These are phyloP conservation scores for Podospora fimiseda DNA, from an alignment of 495 filamentous ascomycete genomes.

Conservation along the genomic window DNA sequence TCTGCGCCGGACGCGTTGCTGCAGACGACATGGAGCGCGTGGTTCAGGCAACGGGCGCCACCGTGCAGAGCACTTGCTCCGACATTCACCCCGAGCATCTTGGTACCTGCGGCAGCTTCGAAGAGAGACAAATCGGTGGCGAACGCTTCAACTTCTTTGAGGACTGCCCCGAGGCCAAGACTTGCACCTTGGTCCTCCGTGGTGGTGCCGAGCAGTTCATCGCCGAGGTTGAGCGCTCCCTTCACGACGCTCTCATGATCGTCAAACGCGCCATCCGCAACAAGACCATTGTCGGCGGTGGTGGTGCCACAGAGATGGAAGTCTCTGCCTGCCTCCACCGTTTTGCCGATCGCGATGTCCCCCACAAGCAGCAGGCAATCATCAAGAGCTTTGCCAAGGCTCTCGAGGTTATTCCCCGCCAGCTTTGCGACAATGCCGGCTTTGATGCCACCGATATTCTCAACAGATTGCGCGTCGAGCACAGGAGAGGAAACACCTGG, in stretches of 20 bases:
- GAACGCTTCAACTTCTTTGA: slow-evolving; percentile 99
- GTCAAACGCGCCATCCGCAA: slow-evolving; percentile 96
- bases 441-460: slow-evolving; percentile 98
- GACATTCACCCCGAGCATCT: slow-evolving; percentile 87
- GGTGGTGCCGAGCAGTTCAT: slow-evolving; percentile 99
- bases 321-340: slow-evolving; percentile 85
- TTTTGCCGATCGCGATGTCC: slow-evolving; percentile 85
- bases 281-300: slow-evolving; percentile 87
- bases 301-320: slow-evolving; percentile 96
- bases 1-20: slow-evolving; percentile 92
- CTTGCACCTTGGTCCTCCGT: slow-evolving; percentile 90
- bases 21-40: slow-evolving; percentile 95
- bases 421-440: slow-evolving; percentile 96
- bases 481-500: slow-evolving; percentile 85
- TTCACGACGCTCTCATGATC: slow-evolving; percentile 99
- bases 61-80: slow-evolving; percentile 91
- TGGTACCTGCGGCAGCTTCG: slow-evolving; percentile 83
- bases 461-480: slow-evolving; percentile 89
- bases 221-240: slow-evolving; percentile 91
- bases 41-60: slow-evolving; percentile 86
- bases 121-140: slow-evolving; percentile 93
- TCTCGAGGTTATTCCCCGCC: slow-evolving; percentile 90
- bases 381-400: slow-evolving; percentile 98
- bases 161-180: slow-evolving; percentile 89
- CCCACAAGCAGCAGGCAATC: slow-evolving; percentile 91